Conservation (phyloP, 2,329 filamentous ascomycete species). For the Colletotrichum viniferum region DNA sequence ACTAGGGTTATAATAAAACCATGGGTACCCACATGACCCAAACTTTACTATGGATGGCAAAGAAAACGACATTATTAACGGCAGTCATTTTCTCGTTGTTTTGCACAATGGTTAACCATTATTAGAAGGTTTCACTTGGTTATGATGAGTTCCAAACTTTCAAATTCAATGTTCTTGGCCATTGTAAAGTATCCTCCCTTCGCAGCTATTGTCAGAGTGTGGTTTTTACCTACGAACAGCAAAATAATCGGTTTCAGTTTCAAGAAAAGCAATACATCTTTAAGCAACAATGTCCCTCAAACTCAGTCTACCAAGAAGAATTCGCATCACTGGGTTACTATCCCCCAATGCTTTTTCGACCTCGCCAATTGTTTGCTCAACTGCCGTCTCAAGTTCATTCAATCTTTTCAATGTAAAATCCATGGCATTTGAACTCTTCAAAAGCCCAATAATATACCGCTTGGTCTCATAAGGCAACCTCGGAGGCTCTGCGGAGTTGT, state of each 20-base stretch:
- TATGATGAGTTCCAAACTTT: not conserved
- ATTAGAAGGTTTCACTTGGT: not conserved
- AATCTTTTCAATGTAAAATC: not conserved
- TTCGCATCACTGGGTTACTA: not conserved
- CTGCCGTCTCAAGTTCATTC: not conserved
- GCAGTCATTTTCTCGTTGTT: not conserved
- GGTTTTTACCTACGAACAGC: not conserved
- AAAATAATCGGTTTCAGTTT: not conserved
- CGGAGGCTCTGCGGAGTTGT: not conserved
- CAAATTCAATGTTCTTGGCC: not conserved
- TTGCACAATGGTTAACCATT: not conserved
- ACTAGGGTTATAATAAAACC: no score
- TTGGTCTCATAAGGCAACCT: not conserved
- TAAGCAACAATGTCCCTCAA: not conserved
- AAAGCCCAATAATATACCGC: not conserved
- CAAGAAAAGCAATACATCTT: not conserved
- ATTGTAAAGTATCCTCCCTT: not conserved
- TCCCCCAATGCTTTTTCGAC: not conserved
- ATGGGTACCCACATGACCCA: no score
- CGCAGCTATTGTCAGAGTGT: no score
- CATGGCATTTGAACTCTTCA: not conserved
- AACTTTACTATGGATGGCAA: not conserved
- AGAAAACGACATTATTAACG: not conserved
- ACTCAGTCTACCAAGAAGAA: conserved; percentile 1
- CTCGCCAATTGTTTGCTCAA: not conserved